These are phyloP conservation scores for Cucumis melo DNA, from an alignment of 306 rosid genomes.

Conservation along the genomic window DNA sequence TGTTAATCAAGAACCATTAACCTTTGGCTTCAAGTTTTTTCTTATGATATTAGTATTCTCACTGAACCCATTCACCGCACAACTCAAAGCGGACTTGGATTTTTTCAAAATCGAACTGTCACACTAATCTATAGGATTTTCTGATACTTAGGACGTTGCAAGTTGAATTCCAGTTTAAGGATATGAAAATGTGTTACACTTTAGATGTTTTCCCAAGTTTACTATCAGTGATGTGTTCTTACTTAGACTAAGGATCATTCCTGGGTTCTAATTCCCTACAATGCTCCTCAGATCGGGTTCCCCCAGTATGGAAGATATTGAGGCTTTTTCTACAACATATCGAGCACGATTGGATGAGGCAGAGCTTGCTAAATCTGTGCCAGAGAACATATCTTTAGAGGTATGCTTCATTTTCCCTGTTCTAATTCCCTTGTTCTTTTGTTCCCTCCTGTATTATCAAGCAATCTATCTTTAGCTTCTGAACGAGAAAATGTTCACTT, in stretches of 20 bases:
- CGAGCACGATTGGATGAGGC: slow-evolving; percentile 70
- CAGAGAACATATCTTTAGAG: slow-evolving; percentile 78
- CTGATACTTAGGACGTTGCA: neutral
- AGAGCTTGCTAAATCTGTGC: slow-evolving; percentile 55
- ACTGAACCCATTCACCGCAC: neutral
- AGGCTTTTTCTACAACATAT: slow-evolving; percentile 62
- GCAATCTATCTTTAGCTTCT: neutral
- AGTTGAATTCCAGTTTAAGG: neutral
- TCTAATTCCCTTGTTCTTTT: neutral
- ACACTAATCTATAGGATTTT: neutral
- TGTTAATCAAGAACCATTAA: neutral
- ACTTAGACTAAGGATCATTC: neutral
- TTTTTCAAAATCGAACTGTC: neutral
- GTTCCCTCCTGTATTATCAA: neutral
- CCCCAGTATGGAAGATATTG: slow-evolving; percentile 76
- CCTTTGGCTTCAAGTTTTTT: neutral
- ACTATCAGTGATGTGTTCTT: neutral
- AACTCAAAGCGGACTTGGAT: neutral
- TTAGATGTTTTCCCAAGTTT: neutral
- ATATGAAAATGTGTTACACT: neutral
- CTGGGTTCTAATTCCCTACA: slow-evolving; percentile 7
- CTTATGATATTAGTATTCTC: neutral
- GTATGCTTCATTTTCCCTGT: slow-evolving; percentile 20
- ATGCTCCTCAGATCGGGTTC: slow-evolving; percentile 69
- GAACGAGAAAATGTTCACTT: neutral